phyloP scores from a whole-genome alignment of 2,329 filamentous ascomycete species.

The Ceratocystiopsis sp. region DNA sequence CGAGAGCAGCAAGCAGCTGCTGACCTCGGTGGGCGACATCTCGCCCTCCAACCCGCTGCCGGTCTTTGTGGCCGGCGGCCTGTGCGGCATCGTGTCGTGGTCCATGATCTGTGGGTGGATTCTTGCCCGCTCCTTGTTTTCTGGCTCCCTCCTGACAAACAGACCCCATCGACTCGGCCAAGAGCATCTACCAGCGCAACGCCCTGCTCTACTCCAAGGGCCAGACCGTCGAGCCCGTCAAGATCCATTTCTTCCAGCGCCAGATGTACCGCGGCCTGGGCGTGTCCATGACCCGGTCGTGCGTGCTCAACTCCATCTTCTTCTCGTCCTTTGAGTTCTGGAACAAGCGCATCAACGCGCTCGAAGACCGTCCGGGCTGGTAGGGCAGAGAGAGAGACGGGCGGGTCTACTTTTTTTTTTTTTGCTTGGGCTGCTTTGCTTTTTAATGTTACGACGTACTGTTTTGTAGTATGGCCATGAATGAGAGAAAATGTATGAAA shows the following conservation, averaged over 20 bases:
- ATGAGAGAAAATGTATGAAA: too few relatives aligned
- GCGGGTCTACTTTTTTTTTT: too few relatives aligned
- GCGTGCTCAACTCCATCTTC: slow-evolving; percentile 74
- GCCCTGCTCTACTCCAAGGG: slow-evolving; percentile 53
- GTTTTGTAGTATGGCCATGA: too few relatives aligned
- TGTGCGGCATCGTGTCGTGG: slow-evolving; percentile 76
- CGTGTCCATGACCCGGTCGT: slow-evolving; percentile 69
- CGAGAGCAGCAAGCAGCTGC: slow-evolving; percentile 68
- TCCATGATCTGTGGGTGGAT: slow-evolving; percentile 47
- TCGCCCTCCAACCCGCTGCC: slow-evolving; percentile 65
- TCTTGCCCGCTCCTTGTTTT: neutral
- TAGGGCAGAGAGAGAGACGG: too few relatives aligned
- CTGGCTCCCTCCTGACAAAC: slow-evolving; percentile 9
- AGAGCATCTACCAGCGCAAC: slow-evolving; percentile 73
- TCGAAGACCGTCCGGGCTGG: slow-evolving; percentile 24
- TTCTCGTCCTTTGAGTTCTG: slow-evolving; percentile 77
- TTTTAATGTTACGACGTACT: too few relatives aligned
- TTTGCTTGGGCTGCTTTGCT: too few relatives aligned
- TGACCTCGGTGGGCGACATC: slow-evolving; percentile 56
- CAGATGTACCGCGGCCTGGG: slow-evolving; percentile 72
- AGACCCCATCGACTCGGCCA: slow-evolving; percentile 65
- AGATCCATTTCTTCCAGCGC: slow-evolving; percentile 60
- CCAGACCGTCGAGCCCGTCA: slow-evolving; percentile 48
- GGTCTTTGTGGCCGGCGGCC: slow-evolving; percentile 59
- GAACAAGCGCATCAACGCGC: slow-evolving; percentile 47